These are phyloP conservation scores for Mucor indicus DNA, from an alignment of 371 early-diverging fungal species.

Conservation along the genomic window DNA sequence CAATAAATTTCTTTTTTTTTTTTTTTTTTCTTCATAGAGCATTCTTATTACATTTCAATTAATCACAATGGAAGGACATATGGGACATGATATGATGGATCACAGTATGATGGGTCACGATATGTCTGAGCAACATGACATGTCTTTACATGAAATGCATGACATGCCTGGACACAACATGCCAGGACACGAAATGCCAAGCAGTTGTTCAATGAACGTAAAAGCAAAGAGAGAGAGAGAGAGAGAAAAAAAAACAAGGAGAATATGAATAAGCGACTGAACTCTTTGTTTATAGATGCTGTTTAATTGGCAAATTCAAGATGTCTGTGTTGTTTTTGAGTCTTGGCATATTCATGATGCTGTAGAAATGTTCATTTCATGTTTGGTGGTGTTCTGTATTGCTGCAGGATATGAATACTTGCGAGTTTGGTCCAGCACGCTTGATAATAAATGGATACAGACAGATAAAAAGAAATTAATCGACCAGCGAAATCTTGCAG, in stretches of 20 bases:
- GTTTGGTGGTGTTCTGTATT: conserved; percentile 51
- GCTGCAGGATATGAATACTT: conserved; percentile 59
- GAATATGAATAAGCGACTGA: neutral
- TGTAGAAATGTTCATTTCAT: conserved; percentile 52
- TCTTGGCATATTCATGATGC: conserved; percentile 65
- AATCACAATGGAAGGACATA: conserved; percentile 3
- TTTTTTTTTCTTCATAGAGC: too few relatives aligned
- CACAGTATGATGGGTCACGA: conserved; percentile 1
- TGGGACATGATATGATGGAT: conserved; percentile 6
- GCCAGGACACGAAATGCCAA: conserved; percentile 6
- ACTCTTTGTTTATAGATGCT: conserved; percentile 52
- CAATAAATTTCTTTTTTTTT: too few relatives aligned
- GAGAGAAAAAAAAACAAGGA: neutral
- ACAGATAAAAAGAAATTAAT: conserved; percentile 26
- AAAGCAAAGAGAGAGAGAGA: neutral
- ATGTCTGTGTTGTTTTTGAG: conserved; percentile 69
- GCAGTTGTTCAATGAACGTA: conserved; percentile 16
- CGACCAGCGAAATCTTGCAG: conserved; percentile 1
- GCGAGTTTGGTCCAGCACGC: conserved; percentile 40
- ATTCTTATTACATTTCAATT: too few relatives aligned
- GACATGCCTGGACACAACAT: conserved; percentile 1
- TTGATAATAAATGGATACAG: conserved; percentile 42
- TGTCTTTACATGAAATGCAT: too few relatives aligned
- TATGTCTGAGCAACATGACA: conserved; percentile 1
- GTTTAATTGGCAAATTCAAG: conserved; percentile 70